Base-by-base conservation (phyloP, 495 filamentous ascomycete genomes). In the Hypoxylon cercidicola region DNA sequence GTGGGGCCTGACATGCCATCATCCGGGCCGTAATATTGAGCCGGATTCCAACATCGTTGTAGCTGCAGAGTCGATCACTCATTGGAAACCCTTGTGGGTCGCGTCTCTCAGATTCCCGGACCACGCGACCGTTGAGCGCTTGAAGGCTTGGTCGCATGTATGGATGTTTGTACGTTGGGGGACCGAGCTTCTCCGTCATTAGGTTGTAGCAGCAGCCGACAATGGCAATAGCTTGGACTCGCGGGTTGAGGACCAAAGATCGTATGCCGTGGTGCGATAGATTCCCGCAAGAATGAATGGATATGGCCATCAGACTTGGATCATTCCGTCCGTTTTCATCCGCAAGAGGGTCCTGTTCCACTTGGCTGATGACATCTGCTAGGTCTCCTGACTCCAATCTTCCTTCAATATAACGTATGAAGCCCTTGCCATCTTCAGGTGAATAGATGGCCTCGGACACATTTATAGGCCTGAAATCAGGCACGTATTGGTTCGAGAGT, bases 131-230 rank as follows among this genome's bases (percentile, higher is more conserved):
- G 53, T 86, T 86, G 52, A 85, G 72, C 4, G 82, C 78, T 54
- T 89, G 88, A 4, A 91, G 81, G 43, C 84, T 86, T 16, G 91
- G 85, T 9, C 86, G 82, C 20, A 86, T 79, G 49, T 79, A 79
- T 1, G 85, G 90, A 5, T 88, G 82, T 69, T 97, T 96, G 76
- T 88, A 94, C 0, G 92, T 92, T 15, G 93, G 89, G 28, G 92
- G 92, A 1, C 91, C 90, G 18, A 96, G 84, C 50, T 93, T 87
- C 72, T 97, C 95, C 2, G 93, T 97, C 55, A 97, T 75, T 16
- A 97, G 88, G 60, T 99, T 99, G 81, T 99, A 97, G 79, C 95
- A 99, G 79, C 95, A 99, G 34, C 95, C 95, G 40, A 99, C 91
- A 72, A 99, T 90, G 34, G 95, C 95, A 44, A 98, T 89, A 12